These are phyloP conservation scores for Fusarium praegraminearum DNA, from an alignment of 2,329 filamentous ascomycete genomes.

Conservation along the genomic window DNA sequence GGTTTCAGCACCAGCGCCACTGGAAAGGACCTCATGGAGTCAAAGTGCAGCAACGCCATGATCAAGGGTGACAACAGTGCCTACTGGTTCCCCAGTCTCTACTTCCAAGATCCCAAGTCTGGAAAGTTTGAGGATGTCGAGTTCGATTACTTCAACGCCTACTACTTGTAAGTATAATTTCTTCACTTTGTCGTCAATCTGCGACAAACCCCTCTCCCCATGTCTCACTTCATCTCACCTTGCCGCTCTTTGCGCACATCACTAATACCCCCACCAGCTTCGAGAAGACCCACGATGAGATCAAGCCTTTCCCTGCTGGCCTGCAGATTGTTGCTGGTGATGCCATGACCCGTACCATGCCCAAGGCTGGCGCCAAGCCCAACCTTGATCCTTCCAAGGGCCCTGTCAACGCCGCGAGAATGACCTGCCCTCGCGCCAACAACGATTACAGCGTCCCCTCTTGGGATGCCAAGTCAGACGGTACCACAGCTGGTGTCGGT, in stretches of 20 bases:
- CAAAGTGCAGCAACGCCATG: slow-evolving; percentile 77
- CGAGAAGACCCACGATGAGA: slow-evolving; percentile 71
- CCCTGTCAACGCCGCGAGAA: slow-evolving; percentile 66
- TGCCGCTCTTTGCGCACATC: neutral
- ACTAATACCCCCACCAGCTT: slow-evolving; percentile 58
- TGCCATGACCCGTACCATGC: slow-evolving; percentile 67
- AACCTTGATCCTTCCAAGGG: slow-evolving; percentile 66
- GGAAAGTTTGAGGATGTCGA: slow-evolving; percentile 74
- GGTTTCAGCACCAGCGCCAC: slow-evolving; percentile 73
- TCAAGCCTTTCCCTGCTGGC: slow-evolving; percentile 76
- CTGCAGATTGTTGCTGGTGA: slow-evolving; percentile 79
- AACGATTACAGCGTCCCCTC: slow-evolving; percentile 61
- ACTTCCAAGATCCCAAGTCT: slow-evolving; percentile 73
- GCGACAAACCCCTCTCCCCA: neutral
- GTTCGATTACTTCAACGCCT: slow-evolving; percentile 78
- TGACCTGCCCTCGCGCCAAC: slow-evolving; percentile 69
- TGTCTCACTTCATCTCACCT: neutral
- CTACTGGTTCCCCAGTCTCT: slow-evolving; percentile 82
- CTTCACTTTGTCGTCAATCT: neutral
- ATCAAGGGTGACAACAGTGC: slow-evolving; percentile 77
- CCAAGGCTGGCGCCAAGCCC: slow-evolving; percentile 61
- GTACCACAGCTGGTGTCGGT: slow-evolving; percentile 65
- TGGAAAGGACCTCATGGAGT: slow-evolving; percentile 69
- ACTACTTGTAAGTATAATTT: slow-evolving; percentile 72
- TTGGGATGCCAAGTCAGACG: slow-evolving; percentile 67